Conservation (phyloP, 1,139 yeast genomes). For the Geotrichum bryndzae region DNA sequence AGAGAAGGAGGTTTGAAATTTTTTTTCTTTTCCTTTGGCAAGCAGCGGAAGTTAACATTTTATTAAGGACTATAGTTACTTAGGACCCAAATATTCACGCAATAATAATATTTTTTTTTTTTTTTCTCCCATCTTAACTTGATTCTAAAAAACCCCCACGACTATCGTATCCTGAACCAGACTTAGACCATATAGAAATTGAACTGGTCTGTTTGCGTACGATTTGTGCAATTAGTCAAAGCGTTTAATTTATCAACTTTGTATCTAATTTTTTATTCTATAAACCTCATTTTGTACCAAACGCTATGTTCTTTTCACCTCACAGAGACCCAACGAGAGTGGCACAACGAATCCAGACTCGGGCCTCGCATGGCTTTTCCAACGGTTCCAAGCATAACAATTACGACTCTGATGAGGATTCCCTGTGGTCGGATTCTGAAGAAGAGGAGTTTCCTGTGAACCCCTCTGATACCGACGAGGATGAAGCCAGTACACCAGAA, state of each 20-base stretch:
- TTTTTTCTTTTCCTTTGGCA: background rate
- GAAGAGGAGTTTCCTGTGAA: constrained; percentile 25
- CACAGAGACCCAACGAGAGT: constrained; percentile 9
- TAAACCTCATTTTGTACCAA: too few species aligned
- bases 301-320: constrained; percentile 10
- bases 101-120: too few species aligned
- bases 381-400: background rate
- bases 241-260: background rate
- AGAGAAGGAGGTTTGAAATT: constrained; percentile 9
- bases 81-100: constrained; percentile 2
- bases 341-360: constrained; percentile 6
- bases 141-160: background rate
- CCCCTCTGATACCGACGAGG: constrained; percentile 13
- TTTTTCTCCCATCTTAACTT: background rate
- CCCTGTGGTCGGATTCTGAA: constrained; percentile 24
- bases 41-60: background rate
- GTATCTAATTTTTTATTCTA: background rate
- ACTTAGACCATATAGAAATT: background rate
- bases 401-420: constrained; percentile 20
- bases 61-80: constrained; percentile 4
- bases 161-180: background rate
- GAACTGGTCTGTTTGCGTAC: background rate
- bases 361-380: background rate
- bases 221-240: background rate
- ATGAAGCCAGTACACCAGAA: constrained; percentile 9